Evolutionary conservation across 1,139 yeast genomes (phyloP).

Genomic region (Debaryomyces singareniensis): DNA sequence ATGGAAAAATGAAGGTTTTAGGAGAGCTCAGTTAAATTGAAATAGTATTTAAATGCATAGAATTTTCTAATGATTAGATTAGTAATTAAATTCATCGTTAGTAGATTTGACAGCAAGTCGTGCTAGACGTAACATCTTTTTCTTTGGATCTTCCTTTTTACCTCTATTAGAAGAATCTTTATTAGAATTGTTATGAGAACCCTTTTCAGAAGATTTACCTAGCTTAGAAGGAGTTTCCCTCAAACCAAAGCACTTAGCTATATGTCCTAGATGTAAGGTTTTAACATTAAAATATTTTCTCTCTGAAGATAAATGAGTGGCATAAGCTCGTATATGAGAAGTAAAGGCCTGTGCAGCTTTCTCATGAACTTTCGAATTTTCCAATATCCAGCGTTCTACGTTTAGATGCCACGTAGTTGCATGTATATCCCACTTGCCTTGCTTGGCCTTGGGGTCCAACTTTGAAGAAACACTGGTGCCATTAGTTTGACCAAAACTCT

Average conservation of each 20-base stretch:
- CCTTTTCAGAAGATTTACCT: constrained; percentile 33
- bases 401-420: constrained; percentile 96
- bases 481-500: constrained; percentile 49
- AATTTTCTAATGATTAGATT: constrained; percentile 2
- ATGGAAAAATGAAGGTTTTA: constrained; percentile 43
- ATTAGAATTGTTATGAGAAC: constrained; percentile 14
- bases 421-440: constrained; percentile 77
- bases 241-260: constrained; percentile 90
- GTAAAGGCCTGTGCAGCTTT: constrained; percentile 73
- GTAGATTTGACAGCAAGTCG: constrained; percentile 56
- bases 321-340: constrained; percentile 89
- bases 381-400: constrained; percentile 82
- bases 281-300: constrained; percentile 75
- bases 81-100: constrained; percentile 70
- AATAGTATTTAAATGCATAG: neutral
- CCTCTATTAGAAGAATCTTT: constrained; percentile 24
- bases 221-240: constrained; percentile 88
- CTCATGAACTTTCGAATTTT: constrained; percentile 53
- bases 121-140: constrained; percentile 76
- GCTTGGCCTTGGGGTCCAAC: constrained; percentile 25
- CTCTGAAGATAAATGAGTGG: constrained; percentile 87
- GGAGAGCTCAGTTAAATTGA: constrained; percentile 8
- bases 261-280: constrained; percentile 82
- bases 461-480: constrained; percentile 8
- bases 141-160: constrained; percentile 56